Percentiles rank a stretch among this genome's conserved stretches.
These are phyloP conservation scores for Salix suchowensis DNA, from an alignment of 345 rosid genomes.

Conservation along the genomic window DNA sequence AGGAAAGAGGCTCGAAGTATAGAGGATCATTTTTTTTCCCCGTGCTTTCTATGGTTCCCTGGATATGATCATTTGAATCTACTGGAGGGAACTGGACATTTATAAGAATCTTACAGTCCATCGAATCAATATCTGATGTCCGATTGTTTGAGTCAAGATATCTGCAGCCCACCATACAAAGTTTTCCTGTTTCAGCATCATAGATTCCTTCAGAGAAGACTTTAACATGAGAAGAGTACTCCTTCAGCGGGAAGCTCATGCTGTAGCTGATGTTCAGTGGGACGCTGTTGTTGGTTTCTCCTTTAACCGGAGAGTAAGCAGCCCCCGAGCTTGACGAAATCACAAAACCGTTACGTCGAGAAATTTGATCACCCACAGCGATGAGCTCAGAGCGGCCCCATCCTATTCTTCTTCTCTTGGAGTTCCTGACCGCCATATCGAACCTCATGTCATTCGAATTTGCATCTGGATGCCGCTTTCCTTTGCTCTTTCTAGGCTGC, in stretches of 20 bases:
- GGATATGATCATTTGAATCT: conserved; percentile 8
- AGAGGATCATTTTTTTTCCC: not conserved
- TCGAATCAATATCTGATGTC: not conserved
- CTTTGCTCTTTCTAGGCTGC: not conserved
- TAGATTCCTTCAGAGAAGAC: conserved; percentile 33
- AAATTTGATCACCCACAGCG: conserved; percentile 25
- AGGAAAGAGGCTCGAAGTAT: not conserved
- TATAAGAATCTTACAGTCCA: conserved; percentile 18
- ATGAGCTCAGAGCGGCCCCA: conserved; percentile 19
- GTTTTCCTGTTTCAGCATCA: conserved; percentile 23
- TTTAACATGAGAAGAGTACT: not conserved
- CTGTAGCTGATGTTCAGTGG: conserved; percentile 29
- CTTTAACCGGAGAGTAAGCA: not conserved
- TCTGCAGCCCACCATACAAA: conserved; percentile 28
- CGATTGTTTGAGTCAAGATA: not conserved
- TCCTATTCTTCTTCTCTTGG: not conserved
- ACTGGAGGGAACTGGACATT: conserved; percentile 18
- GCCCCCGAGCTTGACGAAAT: not conserved
- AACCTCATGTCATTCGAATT: conserved; percentile 21
- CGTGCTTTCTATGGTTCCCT: conserved; percentile 8
- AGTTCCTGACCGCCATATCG: conserved; percentile 10
- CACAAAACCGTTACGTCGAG: not conserved
- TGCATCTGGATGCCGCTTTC: conserved; percentile 23
- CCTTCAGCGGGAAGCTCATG: conserved; percentile 27
- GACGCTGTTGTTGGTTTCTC: not conserved